Base-by-base conservation (phyloP, 2,329 filamentous ascomycete genomes). In the Laburnicola sp. region DNA sequence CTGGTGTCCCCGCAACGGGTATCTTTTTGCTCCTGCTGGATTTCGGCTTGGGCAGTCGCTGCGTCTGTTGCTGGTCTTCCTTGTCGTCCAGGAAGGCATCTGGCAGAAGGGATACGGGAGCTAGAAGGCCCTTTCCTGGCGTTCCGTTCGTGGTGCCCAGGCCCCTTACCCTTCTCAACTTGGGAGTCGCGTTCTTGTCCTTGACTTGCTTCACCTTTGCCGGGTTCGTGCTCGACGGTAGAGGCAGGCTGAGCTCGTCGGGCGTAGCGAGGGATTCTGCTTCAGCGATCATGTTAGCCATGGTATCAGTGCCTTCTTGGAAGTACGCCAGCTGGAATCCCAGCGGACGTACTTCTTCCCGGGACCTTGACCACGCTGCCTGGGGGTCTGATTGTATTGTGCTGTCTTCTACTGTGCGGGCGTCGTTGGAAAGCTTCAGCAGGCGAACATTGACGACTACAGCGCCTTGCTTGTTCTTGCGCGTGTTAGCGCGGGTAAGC, bases 391-490 rank as follows among this genome's bases (percentile, higher is more conserved):
- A 16, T 16, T 16, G 16, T 16, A 58, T 25, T 21, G 58, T 36
- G 41, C 6, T 23, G 30, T 40, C 35, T 16, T 39, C 34, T 1
- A 34, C 36, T 4, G 22, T 16, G 4, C 34, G 32, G 9, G 58
- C 54, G 6, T 75, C 74, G 8, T 63, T 62, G 7, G 66, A 64
- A 7, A 80, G 64, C 49, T 76, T 76, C 23, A 71, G 64, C 8
- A 81, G 63, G 28, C 75, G 70, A 6, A 75, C 57, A n/a, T 62
- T 66, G 38, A 78, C 78, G 45, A 74, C 63, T 23, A 79, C 56
- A 11, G 74, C 70, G 23, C 73, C 74, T 39, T 74, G 74, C 51
- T 80, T 81, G 63, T 81, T 81, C 62, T 76, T 77, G 35, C 75
- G 70, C 6, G 79, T 81, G 57, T 81, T 81, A 43, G 65, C 67